Conservation (phyloP, 2,329 filamentous ascomycete species). For the Sclerotinia borealis region DNA sequence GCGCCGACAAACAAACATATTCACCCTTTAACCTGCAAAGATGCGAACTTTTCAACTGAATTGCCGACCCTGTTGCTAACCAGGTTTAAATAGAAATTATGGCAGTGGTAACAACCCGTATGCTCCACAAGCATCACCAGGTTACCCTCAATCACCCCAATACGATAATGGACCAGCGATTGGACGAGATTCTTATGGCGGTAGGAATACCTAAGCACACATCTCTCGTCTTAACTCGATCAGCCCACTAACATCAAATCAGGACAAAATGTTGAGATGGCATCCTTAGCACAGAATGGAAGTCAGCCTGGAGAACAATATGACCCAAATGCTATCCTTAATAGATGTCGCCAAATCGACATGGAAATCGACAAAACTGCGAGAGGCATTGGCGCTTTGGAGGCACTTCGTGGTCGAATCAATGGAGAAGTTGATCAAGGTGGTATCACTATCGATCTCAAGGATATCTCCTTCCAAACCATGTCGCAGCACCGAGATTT, state of each 20-base stretch:
- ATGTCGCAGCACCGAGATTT: conserved; percentile 78
- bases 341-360: conserved; percentile 78
- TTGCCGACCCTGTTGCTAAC: background rate
- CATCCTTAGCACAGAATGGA: conserved; percentile 43
- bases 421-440: too few relatives aligned
- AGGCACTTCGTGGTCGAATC: conserved; percentile 52
- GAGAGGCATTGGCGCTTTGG: conserved; percentile 64
- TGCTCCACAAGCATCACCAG: conserved; percentile 42
- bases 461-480: conserved; percentile 68
- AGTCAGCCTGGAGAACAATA: conserved; percentile 40
- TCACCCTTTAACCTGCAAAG: background rate
- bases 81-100: background rate
- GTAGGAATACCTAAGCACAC: conserved; percentile 23
- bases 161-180: conserved; percentile 37
- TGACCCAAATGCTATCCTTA: conserved; percentile 72
- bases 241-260: background rate
- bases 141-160: conserved; percentile 11
- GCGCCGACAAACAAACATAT: background rate
- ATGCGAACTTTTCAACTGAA: background rate
- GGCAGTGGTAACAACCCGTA: conserved; percentile 31
- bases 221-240: background rate
- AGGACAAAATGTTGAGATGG: conserved; percentile 59
- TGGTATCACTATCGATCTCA: too few relatives aligned
- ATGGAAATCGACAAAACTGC: conserved; percentile 70
- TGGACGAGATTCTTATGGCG: conserved; percentile 36